phyloP scores from a whole-genome alignment of 495 filamentous ascomycete genomes.

The Aspergillus biplanus region DNA sequence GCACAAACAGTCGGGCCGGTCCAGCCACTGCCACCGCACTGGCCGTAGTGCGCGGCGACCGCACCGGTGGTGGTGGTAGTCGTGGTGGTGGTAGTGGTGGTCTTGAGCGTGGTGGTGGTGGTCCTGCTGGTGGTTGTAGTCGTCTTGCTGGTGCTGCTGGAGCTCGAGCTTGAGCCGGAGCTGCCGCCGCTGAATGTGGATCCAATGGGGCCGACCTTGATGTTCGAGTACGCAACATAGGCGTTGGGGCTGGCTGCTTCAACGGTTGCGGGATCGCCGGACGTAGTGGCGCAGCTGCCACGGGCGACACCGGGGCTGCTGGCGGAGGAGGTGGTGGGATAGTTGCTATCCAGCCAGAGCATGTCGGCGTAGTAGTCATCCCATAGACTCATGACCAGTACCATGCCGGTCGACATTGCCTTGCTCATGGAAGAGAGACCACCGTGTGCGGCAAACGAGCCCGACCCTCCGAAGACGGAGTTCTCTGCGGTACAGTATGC shows the following conservation, averaged over 20 bases:
- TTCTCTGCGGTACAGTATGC: constrained; percentile 65
- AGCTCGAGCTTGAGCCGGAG: constrained; percentile 14
- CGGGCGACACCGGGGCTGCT: constrained; percentile 63
- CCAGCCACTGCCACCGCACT: constrained; percentile 51
- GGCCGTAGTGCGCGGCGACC: constrained; percentile 34
- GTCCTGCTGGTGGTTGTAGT: constrained; percentile 29
- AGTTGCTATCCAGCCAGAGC: constrained; percentile 79
- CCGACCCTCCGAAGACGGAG: constrained; percentile 60
- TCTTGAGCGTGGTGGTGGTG: constrained; percentile 16
- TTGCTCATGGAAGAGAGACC: constrained; percentile 60
- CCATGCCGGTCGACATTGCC: constrained; percentile 61
- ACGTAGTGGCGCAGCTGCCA: constrained; percentile 63
- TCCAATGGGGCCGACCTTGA: constrained; percentile 68
- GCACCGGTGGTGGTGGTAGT: not conserved
- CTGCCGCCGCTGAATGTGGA: constrained; percentile 52
- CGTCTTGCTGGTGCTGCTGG: constrained; percentile 17
- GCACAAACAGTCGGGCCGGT: constrained; percentile 41
- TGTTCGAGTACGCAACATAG: constrained; percentile 67
- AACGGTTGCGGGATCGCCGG: constrained; percentile 62
- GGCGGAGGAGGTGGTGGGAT: constrained; percentile 58
- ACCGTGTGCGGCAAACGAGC: constrained; percentile 62
- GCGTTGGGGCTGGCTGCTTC: constrained; percentile 57
- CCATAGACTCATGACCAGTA: constrained; percentile 74
- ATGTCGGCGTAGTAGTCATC: constrained; percentile 74
- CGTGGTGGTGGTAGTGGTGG: not conserved